Evolutionary conservation across 352 stramenopile species (phyloP), one percentile per base, ranked within the genome.

Genomic region (Globisporangium spinosum): DNA sequence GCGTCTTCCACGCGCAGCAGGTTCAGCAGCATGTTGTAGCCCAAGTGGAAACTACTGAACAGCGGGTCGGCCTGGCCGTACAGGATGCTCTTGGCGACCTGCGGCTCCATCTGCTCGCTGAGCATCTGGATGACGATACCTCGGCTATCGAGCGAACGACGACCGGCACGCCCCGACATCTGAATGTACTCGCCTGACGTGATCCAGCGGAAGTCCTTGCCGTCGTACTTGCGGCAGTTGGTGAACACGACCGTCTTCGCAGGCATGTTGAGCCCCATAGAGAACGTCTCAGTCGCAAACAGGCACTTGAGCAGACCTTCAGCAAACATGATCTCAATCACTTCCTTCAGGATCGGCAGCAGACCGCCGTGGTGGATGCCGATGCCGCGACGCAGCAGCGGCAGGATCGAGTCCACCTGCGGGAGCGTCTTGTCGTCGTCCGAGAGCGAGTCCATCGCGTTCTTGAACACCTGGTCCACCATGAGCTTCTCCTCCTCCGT

Each of bases 11-110:
- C 97, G 58, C 98, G 90, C 83, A 99, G 90, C 82, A 99, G 88
- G 76, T 99, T 99, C 20, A 99, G 77, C 55, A 99, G 80, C 98
- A 99, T 99, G 82, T 99, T 99, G 87, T 99, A 99, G 25, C 92
- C 97, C 61, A 99, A 95, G 75, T 98, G 93, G 82, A 99, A 99
- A 2, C 79, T 82, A 82, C 79, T 92, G 64, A 91, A 87, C 6
- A 93, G 70, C 47, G 80, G 75, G 51, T 90, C 79, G 0, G 78
- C 77, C 68, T 92, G 77, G 60, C 86, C 90, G 64, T 97, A 98
- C 35, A 98, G 65, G 70, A 97, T 98, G 40, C 88, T 87, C 71
- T 99, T 99, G 62, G 92, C 97, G 20, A 98, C 94, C 57, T 97
- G 80, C 32, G 97, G 97, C 71, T 99, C 97, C 97, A 99, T 99